Conservation (phyloP, 176 grass and related monocot species). For the Dactylis glomerata region DNA sequence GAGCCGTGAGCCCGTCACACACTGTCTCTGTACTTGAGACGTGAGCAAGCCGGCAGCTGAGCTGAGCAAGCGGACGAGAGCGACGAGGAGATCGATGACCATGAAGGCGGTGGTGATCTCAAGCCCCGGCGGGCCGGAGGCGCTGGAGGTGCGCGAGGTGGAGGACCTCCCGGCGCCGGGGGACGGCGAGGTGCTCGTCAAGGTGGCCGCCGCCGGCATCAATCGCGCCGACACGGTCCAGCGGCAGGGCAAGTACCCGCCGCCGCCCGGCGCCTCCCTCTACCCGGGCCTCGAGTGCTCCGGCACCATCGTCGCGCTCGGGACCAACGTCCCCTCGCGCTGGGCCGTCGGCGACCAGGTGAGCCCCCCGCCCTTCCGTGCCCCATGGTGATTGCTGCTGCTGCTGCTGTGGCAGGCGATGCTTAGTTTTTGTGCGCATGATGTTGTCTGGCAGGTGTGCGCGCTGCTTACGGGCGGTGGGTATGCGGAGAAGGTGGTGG, state of each 20-base stretch:
- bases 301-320: conserved; percentile 67
- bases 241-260: conserved; percentile 56
- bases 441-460: conserved; percentile 49
- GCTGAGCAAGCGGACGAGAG: background rate
- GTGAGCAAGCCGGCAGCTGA: background rate
- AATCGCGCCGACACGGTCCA: conserved; percentile 80
- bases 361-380: background rate
- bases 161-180: conserved; percentile 48
- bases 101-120: conserved; percentile 86
- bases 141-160: conserved; percentile 58
- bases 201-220: conserved; percentile 59
- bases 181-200: conserved; percentile 63
- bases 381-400: background rate
- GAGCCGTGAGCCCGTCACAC: background rate
- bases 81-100: background rate
- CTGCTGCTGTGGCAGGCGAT: background rate
- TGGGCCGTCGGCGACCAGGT: conserved; percentile 75
- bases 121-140: conserved; percentile 59
- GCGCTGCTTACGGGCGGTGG: conserved; percentile 69
- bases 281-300: conserved; percentile 87
- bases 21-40: background rate
- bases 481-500: conserved; percentile 84
- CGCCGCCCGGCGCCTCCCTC: conserved; percentile 53
- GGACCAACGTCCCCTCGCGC: conserved; percentile 22
- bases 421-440: background rate